Evolutionary conservation across 1,284 basidiomycete species (phyloP).

Genomic region (Cutaneotrichosporon arboriforme): DNA sequence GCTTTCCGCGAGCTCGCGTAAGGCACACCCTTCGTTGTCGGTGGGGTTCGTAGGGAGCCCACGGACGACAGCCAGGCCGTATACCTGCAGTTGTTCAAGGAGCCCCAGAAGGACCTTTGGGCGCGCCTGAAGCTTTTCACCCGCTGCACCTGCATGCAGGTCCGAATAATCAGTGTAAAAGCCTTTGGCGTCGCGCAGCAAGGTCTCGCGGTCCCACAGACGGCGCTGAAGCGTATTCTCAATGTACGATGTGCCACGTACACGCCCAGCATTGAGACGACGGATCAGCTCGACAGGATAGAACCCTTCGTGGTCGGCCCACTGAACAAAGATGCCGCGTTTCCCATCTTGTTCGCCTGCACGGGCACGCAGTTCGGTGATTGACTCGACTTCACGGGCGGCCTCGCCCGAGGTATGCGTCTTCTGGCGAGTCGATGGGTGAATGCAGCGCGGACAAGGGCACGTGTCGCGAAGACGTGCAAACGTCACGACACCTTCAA

Average conservation of each 20-base stretch:
- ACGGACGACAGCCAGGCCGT: slow-evolving; percentile 54
- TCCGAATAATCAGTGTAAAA: slow-evolving; percentile 12
- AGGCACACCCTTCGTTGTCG: slow-evolving; percentile 58
- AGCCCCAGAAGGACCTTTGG: slow-evolving; percentile 19
- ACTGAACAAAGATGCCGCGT: slow-evolving; percentile 10
- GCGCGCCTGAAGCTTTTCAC: slow-evolving; percentile 1
- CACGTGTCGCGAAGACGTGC: slow-evolving; percentile 58
- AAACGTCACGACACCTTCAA: slow-evolving; percentile 24
- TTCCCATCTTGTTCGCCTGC: slow-evolving; percentile 23
- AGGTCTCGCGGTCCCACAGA: slow-evolving; percentile 11
- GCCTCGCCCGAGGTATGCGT: slow-evolving; percentile 54
- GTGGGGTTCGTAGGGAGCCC: slow-evolving; percentile 58
- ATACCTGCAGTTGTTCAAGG: slow-evolving; percentile 46
- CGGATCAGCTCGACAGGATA: slow-evolving; percentile 15
- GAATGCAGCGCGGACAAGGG: slow-evolving; percentile 57
- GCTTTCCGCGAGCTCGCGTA: slow-evolving; percentile 58
- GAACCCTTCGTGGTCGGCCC: slow-evolving; percentile 9
- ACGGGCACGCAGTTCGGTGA: slow-evolving; percentile 51
- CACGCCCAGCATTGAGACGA: slow-evolving; percentile 6
- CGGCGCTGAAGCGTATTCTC: slow-evolving; percentile 8
- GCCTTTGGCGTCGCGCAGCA: neutral
- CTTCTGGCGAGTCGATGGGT: slow-evolving; percentile 70
- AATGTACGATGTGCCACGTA: slow-evolving; percentile 12
- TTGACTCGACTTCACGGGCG: slow-evolving; percentile 2
- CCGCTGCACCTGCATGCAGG: slow-evolving; percentile 6